Base-by-base conservation (phyloP, 441 rosid genomes). In the Biscutella laevigata region DNA sequence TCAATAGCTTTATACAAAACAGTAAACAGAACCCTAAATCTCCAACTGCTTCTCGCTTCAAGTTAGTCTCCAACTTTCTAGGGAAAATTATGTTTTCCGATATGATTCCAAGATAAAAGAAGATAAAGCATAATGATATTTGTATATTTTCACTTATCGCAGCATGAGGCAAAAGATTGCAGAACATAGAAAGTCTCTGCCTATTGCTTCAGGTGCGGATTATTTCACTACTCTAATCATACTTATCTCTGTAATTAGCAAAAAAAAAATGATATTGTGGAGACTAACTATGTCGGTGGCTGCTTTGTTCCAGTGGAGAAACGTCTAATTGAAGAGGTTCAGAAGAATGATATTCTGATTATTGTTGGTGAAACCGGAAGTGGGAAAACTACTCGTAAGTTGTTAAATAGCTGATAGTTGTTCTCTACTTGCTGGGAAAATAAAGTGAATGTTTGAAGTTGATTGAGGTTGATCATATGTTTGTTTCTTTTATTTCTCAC, bases 291-390 rank as follows among this genome's bases (percentile, higher is more conserved):
- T 61, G 25, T n/a, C 4, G 17, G 53, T 38, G 50, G 9, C 32
- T 49, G 17, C 54, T 24, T 19, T 22, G 7, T 47, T 51, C 24
- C 49, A 90, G 95, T 77, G 61, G 88, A 80, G 83, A 73, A 57
- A 52, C 74, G 87, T 14, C 78, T 91, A 6, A 36, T 83, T 13
- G 82, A 85, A 26, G 98, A 80, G 78, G 81, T 88, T 37, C 63
- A 58, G 15, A 67, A 61, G 2, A 72, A 85, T 50, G 79, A 82
- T 59, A 66, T 66, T 49, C 45, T 91, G 57, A 85, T 88, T 14
- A 70, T 91, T 13, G 95, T 91, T 46, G 98, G 96, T 11, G 98
- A 88, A 74, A 91, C 96, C 20, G 98, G 96, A 14, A 88, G 98
- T 26, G 98, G 98, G 19, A 91, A 91, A 72, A 85, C 96, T 7